These are phyloP conservation scores for Alloascoidea africana DNA, from an alignment of 805 yeast genomes.

Conservation along the genomic window DNA sequence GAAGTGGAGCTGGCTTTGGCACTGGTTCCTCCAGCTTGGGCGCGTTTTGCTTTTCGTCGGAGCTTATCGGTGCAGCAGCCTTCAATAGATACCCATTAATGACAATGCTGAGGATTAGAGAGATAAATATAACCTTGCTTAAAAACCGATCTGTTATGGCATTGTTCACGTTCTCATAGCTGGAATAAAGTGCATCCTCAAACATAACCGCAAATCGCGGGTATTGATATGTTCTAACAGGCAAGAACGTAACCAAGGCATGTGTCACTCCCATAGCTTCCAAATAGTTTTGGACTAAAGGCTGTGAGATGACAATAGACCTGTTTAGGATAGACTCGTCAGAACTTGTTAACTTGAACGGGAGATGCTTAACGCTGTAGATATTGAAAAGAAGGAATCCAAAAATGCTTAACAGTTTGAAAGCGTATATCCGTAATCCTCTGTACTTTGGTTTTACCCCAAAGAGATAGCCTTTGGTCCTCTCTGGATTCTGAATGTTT, in stretches of 20 bases:
- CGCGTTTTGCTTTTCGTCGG: too few species aligned
- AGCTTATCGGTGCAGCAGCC: too few species aligned
- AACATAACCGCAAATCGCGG: slow-evolving; percentile 35
- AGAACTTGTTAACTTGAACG: not conserved
- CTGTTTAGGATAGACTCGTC: not conserved
- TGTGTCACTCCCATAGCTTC: not conserved
- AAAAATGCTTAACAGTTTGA: not conserved
- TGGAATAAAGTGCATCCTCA: slow-evolving; percentile 42
- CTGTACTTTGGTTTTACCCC: slow-evolving; percentile 1
- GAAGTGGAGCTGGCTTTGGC: not conserved
- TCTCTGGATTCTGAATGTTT: slow-evolving; percentile 1
- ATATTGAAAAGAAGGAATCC: not conserved
- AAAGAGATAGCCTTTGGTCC: not conserved
- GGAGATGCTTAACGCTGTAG: not conserved
- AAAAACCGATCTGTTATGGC: slow-evolving; percentile 72
- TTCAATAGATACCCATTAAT: slow-evolving; percentile 77
- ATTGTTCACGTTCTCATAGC: slow-evolving; percentile 39
- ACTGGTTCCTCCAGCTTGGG: not conserved
- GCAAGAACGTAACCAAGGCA: slow-evolving; percentile 31
- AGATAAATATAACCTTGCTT: slow-evolving; percentile 61
- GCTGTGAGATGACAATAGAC: not conserved
- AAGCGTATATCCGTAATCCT: not conserved
- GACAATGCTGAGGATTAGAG: slow-evolving; percentile 59
- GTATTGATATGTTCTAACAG: slow-evolving; percentile 44
- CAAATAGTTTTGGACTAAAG: not conserved